Percentiles rank a stretch among this genome's conserved stretches.
phyloP scores from a whole-genome alignment of 352 stramenopile species.

The Pythium dissotocum region DNA sequence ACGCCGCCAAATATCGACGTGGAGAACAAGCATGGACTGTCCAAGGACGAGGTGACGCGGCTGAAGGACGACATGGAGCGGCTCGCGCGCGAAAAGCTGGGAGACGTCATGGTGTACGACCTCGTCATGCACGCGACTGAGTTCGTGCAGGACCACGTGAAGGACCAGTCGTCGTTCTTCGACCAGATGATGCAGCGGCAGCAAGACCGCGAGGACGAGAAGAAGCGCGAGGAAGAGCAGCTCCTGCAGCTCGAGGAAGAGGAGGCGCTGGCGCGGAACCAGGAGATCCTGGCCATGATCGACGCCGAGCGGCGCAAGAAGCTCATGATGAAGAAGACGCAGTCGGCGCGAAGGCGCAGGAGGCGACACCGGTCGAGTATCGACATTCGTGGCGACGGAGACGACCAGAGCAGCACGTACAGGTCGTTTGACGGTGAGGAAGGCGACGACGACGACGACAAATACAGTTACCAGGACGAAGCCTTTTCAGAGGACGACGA shows the following conservation, averaged over 20 bases:
- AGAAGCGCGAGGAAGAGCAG: conserved; percentile 63
- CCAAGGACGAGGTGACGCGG: conserved; percentile 60
- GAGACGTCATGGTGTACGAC: conserved; percentile 80
- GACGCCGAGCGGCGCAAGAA: conserved; percentile 72
- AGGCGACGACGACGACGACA: conserved; percentile 32
- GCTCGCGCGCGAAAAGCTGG: conserved; percentile 64
- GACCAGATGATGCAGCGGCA: conserved; percentile 88
- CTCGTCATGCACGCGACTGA: conserved; percentile 81
- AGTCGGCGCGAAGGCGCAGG: conserved; percentile 37
- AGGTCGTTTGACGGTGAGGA: conserved; percentile 22
- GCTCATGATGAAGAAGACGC: conserved; percentile 62
- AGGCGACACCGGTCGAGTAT: conserved; percentile 61
- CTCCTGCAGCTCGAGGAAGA: conserved; percentile 58
- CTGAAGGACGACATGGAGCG: conserved; percentile 58
- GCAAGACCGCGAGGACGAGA: conserved; percentile 57
- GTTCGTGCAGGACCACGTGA: conserved; percentile 80
- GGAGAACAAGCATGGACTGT: conserved; percentile 69
- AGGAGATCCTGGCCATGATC: conserved; percentile 80
- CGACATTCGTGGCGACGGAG: conserved; percentile 39
- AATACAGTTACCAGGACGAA: conserved; percentile 37
- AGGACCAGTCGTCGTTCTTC: conserved; percentile 86
- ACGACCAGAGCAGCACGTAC: conserved; percentile 27
- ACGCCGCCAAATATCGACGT: conserved; percentile 69
- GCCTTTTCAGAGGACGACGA: conserved; percentile 30
- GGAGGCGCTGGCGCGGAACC: conserved; percentile 60